Evolutionary conservation across 2,329 filamentous ascomycete species (phyloP), one percentile per base, ranked within the genome.

Genomic region (Trichoderma arundinaceum): DNA sequence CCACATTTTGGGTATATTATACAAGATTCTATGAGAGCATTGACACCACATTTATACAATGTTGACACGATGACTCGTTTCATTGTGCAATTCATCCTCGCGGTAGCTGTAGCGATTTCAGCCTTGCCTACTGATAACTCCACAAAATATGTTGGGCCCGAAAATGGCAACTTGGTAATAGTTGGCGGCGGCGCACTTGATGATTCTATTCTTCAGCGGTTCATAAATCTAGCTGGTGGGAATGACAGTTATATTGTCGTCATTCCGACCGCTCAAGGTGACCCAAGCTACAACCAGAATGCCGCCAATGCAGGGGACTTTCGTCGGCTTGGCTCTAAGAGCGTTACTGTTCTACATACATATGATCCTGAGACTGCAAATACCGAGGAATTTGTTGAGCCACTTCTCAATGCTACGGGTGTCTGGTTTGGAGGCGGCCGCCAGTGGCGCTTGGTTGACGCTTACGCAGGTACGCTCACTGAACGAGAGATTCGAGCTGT

Each of bases 381-480:
- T 10, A 62, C 58, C 3, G 48, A 52, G 32, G 58, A 52, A 22
- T 62, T 62, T 52, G 58, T 62, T 22, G 46, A 62, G 22, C 58
- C 58, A 6, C 58, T 62, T 52, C 38, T 62, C 1, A 52, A 62
- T 19, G 58, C 58, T 38, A 62, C 46, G 2, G 58, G 58, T 15
- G 48, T 62, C 10, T 62, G 58, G 58, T 53, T 62, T 53, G 58
- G 58, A 43, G 58, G 58, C 22, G 58, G 58, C n/a, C 58, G 58
- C 10, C 58, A 62, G 48, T 62, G 58, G 58, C 58, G 58, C 15
- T 28, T 62, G 38, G 58, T 62, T 33, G 48, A 62, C 10, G 48
- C 58, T 43, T 62, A 62, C 13, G 58, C 58, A 13, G 58, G 58
- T 28, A 62, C 58, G 3, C 58, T 62, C 12, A 52, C 48, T 35